Conservation (phyloP, 352 stramenopile genomes). For the Globisporangium irregulare region DNA sequence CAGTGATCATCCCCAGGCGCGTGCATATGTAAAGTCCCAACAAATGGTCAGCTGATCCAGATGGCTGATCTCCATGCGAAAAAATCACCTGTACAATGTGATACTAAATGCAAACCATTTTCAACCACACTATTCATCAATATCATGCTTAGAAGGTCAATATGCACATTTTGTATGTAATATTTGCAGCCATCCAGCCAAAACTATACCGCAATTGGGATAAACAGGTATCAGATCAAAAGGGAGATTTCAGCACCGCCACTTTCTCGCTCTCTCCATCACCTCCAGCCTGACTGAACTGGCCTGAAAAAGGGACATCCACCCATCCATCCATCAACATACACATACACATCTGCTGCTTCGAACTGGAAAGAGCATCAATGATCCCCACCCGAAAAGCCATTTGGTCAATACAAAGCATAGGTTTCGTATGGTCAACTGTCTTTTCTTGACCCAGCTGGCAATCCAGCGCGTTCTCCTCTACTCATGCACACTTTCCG, state of each 20-base stretch:
- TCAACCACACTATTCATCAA: no score
- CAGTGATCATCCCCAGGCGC: background rate
- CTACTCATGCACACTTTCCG: background rate
- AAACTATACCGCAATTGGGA: background rate
- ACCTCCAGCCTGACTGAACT: background rate
- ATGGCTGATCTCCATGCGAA: background rate
- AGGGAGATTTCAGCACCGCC: background rate
- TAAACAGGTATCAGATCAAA: background rate
- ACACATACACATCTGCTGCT: background rate
- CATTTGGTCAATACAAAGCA: background rate
- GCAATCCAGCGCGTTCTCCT: constrained; percentile 2
- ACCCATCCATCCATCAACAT: background rate
- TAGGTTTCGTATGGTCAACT: background rate
- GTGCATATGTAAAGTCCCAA: background rate
- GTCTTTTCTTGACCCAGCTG: constrained; percentile 3
- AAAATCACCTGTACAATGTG: no score
- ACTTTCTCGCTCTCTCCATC: background rate
- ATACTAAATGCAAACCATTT: no score
- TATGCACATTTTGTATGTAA: no score
- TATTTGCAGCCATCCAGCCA: no score
- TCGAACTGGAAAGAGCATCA: constrained; percentile 5
- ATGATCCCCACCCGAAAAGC: background rate
- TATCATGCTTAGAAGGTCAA: no score
- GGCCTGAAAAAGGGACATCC: background rate
- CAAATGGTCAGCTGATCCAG: background rate